Evolutionary conservation across 495 filamentous ascomycete genomes (phyloP).

Genomic region (Jackrogersella multiformis): DNA sequence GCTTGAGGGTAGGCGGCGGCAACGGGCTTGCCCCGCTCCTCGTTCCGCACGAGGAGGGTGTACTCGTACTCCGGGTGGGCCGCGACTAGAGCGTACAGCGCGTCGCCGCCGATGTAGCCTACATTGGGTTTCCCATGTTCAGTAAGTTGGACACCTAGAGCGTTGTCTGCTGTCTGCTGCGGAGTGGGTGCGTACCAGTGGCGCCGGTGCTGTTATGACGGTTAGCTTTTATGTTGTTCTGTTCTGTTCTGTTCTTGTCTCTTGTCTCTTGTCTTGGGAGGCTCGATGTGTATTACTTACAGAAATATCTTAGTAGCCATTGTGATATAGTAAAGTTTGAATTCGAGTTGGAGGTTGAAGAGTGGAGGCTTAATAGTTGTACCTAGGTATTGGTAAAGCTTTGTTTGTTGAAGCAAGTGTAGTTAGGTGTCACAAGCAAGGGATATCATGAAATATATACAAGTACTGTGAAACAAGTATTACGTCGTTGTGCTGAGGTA

Average conservation of each 20-base stretch:
- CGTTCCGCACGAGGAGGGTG: slow-evolving; percentile 72
- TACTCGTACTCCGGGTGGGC: slow-evolving; percentile 75
- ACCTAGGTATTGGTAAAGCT: too few relatives aligned
- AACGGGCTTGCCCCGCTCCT: slow-evolving; percentile 70
- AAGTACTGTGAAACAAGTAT: background rate
- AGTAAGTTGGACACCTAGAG: background rate
- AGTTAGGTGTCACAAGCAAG: background rate
- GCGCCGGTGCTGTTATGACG: slow-evolving; percentile 47
- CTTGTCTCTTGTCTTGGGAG: background rate
- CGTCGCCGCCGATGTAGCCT: slow-evolving; percentile 83
- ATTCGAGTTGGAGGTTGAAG: background rate
- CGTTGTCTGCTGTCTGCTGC: background rate
- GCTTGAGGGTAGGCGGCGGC: slow-evolving; percentile 63
- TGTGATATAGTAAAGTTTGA: background rate
- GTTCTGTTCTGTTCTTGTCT: too few relatives aligned
- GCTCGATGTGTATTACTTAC: slow-evolving; percentile 38
- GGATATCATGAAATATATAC: background rate
- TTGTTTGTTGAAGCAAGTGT: background rate
- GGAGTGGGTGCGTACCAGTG: slow-evolving; percentile 43
- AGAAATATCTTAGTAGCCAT: slow-evolving; percentile 53
- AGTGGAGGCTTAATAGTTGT: too few relatives aligned
- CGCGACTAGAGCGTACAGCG: slow-evolving; percentile 64
- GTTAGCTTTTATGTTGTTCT: slow-evolving; percentile 16
- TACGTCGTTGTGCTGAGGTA: slow-evolving; percentile 2
- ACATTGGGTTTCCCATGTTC: slow-evolving; percentile 30